Evolutionary conservation across 2,329 filamentous ascomycete species (phyloP), one percentile per base, ranked within the genome.

Genomic region (Penicillium palitans): DNA sequence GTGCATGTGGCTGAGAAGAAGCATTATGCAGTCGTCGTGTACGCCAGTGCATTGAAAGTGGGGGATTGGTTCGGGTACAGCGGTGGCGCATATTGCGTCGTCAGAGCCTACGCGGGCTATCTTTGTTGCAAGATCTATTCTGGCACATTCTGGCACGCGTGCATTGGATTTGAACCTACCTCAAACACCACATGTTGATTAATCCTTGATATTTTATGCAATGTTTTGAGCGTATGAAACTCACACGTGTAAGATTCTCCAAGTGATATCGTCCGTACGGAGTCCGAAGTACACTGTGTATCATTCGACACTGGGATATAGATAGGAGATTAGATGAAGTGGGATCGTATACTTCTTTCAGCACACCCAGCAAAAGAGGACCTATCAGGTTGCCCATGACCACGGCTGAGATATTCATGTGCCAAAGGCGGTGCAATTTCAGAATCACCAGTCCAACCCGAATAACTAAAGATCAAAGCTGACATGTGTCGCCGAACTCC

Each of bases 1-100:
- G 51, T 60, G 51, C 15, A 33, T 39, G 29, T 55, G 46, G 58
- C 58, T 55, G 58, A 35, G 13, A 52, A 21, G 24, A 7, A 17
- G 21, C 27, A 53, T 21, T 25, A 25, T 25, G 25, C 8, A 25
- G 1, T 35, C 27, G 48, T 29, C 53, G 27, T 35, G 27, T 47
- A 47, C 12, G 15, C 40, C 19, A 25, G 25, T 25, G 25, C n/a
- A 17, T 40, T 17, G n/a, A n/a, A 13, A 25, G 10, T 9, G 19
- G 12, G n/a, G n/a, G 25, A 45, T 19, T 25, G 12, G 42, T 31
- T 10, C 19, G 7, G 12, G 17, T 10, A 25, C 7, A 21, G 17
- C n/a, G 8, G 19, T 24, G 31, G n/a, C 25, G 31, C 13, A 40
- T 33, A 12, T 33, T 33, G 49, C 33, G 44, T 25, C 21, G 47